phyloP scores from a whole-genome alignment of 345 rosid genomes.

The Eucalyptus caleyi region DNA sequence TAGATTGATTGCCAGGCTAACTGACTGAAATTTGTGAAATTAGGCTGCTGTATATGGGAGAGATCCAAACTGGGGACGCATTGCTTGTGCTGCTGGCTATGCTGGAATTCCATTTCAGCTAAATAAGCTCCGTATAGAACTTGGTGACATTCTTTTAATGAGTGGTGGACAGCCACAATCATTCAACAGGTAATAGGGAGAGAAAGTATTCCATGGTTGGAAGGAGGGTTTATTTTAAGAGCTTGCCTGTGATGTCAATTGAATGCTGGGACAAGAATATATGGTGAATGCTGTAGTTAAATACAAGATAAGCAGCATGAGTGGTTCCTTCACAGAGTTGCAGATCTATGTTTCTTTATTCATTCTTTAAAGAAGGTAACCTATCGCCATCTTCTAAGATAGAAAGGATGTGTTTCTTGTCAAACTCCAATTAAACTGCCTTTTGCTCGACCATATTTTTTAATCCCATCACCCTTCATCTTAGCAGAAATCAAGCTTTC shows the following conservation, averaged over 20 bases:
- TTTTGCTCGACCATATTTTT: background rate
- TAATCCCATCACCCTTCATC: background rate
- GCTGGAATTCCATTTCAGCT: slow-evolving; percentile 57
- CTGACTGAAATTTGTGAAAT: background rate
- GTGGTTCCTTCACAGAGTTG: background rate
- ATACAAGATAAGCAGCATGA: background rate
- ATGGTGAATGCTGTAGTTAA: background rate
- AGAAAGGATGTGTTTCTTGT: background rate
- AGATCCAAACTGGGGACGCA: slow-evolving; percentile 97
- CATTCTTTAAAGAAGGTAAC: background rate
- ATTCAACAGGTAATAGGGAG: slow-evolving; percentile 52
- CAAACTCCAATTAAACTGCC: background rate
- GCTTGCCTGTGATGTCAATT: background rate
- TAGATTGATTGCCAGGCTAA: background rate
- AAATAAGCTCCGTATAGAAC: slow-evolving; percentile 49
- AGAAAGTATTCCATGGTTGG: background rate
- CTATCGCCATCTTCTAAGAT: background rate
- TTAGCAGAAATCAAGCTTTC: background rate
- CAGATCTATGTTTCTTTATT: background rate
- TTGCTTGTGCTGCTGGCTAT: slow-evolving; percentile 93
- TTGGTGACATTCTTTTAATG: slow-evolving; percentile 84
- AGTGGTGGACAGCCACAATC: slow-evolving; percentile 79
- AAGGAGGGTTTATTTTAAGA: background rate
- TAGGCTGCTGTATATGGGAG: slow-evolving; percentile 94
- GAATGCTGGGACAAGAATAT: background rate